Evolutionary conservation across 2,329 filamentous ascomycete genomes (phyloP).

Genomic region (Clonostachys chloroleuca): DNA sequence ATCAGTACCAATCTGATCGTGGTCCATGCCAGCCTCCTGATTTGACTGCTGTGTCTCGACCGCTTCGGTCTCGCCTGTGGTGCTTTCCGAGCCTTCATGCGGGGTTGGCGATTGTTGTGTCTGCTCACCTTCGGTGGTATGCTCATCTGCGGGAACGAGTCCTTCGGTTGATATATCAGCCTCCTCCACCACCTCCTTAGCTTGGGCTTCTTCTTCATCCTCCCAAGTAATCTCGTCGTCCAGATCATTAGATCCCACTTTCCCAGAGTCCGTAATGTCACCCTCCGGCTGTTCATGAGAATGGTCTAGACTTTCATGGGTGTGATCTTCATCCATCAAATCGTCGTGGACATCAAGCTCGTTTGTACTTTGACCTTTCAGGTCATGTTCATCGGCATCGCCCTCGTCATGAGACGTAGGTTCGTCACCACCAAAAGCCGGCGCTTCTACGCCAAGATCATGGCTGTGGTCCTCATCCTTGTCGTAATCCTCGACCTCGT

Average conservation of each 20-base stretch:
- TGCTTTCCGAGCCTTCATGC: neutral
- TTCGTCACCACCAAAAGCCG: no score
- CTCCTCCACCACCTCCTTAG: constrained; percentile 5
- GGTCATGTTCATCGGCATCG: neutral
- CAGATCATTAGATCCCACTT: no score
- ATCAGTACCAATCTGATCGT: neutral
- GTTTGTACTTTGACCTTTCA: neutral
- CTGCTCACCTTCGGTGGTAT: neutral
- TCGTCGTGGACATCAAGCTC: neutral
- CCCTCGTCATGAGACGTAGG: no score
- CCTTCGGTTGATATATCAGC: constrained; percentile 1
- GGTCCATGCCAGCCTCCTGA: constrained; percentile 1
- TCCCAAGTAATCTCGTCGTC: constrained; percentile 3
- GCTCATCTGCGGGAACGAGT: neutral
- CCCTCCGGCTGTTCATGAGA: neutral
- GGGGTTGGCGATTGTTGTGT: neutral
- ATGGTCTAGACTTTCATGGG: neutral
- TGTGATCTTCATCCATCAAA: neutral
- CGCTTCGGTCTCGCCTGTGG: neutral
- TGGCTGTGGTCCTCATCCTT: no score
- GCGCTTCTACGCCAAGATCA: no score
- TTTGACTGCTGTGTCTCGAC: neutral
- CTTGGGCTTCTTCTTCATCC: neutral
- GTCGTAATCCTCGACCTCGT: no score
- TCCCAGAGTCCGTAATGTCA: neutral